phyloP scores from a whole-genome alignment of 106 monocot genomes.

The Acorus calamus region DNA sequence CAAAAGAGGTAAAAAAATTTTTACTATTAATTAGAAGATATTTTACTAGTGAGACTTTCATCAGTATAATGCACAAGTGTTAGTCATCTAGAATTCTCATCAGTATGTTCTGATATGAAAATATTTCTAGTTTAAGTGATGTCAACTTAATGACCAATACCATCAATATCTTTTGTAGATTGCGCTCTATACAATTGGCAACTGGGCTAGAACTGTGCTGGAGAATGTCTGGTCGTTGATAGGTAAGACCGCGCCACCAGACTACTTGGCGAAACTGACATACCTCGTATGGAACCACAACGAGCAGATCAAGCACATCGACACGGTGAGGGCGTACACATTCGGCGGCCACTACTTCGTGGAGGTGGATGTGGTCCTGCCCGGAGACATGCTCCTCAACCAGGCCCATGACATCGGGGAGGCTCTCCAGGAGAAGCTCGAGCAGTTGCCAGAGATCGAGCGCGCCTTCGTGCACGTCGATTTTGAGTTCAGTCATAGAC shows the following conservation, averaged over 20 bases:
- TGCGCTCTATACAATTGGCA: constrained; percentile 29
- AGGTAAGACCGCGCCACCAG: constrained; percentile 30
- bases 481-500: constrained; percentile 34
- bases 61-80: too few species aligned
- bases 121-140: neutral
- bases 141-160: too few species aligned
- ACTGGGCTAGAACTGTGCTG: constrained; percentile 33
- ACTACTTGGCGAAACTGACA: constrained; percentile 33
- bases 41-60: too few species aligned
- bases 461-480: constrained; percentile 41
- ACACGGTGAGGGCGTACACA: constrained; percentile 34
- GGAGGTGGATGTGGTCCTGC: constrained; percentile 39
- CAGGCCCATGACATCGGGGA: constrained; percentile 43
- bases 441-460: constrained; percentile 35
- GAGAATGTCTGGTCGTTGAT: constrained; percentile 32
- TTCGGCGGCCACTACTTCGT: constrained; percentile 37
- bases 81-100: too few species aligned
- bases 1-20: too few species aligned
- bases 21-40: too few species aligned
- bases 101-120: neutral
- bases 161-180: constrained; percentile 13
- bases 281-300: constrained; percentile 46
- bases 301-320: constrained; percentile 27
- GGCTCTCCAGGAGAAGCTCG: constrained; percentile 34
- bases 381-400: constrained; percentile 25